Conservation (phyloP, 441 rosid genomes). For the Theobroma grandiflorum region DNA sequence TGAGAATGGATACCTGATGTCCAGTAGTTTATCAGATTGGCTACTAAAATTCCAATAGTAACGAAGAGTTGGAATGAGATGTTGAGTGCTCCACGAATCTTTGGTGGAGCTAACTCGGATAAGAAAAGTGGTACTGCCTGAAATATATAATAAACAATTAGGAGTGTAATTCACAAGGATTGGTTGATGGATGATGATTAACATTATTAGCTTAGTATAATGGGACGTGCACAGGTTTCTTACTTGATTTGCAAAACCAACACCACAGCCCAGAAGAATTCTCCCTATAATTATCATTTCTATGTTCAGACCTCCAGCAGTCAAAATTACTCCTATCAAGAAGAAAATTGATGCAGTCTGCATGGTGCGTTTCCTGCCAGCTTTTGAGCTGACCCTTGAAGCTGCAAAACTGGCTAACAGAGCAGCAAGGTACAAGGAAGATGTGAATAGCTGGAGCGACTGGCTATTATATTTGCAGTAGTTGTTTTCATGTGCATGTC, state of each 20-base stretch:
- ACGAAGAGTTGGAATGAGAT: slow-evolving; percentile 70
- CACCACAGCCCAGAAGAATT: slow-evolving; percentile 46
- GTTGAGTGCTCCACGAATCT: slow-evolving; percentile 66
- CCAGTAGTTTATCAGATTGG: slow-evolving; percentile 63
- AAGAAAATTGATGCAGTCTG: slow-evolving; percentile 48
- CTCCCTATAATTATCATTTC: slow-evolving; percentile 47
- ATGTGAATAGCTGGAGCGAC: slow-evolving; percentile 61
- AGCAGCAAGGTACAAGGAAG: slow-evolving; percentile 67
- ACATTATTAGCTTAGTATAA: not conserved
- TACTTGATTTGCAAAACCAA: slow-evolving; percentile 59
- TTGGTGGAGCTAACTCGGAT: slow-evolving; percentile 71
- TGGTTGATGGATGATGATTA: not conserved
- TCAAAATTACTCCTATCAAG: slow-evolving; percentile 38
- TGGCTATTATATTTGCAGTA: slow-evolving; percentile 70
- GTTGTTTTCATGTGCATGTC: slow-evolving; percentile 53
- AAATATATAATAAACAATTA: not conserved
- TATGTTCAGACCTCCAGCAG: slow-evolving; percentile 35
- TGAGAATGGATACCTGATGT: slow-evolving; percentile 50
- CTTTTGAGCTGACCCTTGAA: slow-evolving; percentile 35
- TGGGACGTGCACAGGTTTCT: not conserved
- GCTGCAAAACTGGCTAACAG: slow-evolving; percentile 58
- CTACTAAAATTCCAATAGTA: slow-evolving; percentile 64
- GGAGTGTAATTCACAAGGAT: not conserved
- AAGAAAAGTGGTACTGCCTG: slow-evolving; percentile 76
- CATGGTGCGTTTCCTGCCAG: slow-evolving; percentile 52